These are phyloP conservation scores for Knoxdaviesia capensis DNA, from an alignment of 2,329 filamentous ascomycete species.

Conservation along the genomic window DNA sequence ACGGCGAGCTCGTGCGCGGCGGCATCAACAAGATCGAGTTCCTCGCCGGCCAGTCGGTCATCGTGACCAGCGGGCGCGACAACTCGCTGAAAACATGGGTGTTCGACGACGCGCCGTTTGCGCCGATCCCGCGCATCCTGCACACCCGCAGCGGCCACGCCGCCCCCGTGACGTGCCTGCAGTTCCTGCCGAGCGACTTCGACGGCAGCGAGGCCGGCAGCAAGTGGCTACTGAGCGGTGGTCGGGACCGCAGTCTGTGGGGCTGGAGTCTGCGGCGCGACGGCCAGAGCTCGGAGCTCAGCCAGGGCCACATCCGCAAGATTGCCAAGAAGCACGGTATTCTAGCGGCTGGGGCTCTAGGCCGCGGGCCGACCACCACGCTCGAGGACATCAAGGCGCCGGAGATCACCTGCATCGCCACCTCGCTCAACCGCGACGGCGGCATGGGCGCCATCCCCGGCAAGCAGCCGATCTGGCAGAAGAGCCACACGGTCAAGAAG, in stretches of 20 bases:
- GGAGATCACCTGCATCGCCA: constrained; percentile 79
- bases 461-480: constrained; percentile 61
- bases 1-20: constrained; percentile 37
- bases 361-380: constrained; percentile 39
- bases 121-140: constrained; percentile 63
- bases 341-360: constrained; percentile 32
- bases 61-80: constrained; percentile 78
- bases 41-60: constrained; percentile 67
- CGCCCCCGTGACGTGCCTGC: constrained; percentile 60
- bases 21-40: constrained; percentile 83
- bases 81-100: constrained; percentile 95
- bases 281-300: constrained; percentile 82
- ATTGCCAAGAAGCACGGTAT: constrained; percentile 80
- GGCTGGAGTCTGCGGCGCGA: constrained; percentile 89
- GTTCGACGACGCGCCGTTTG: constrained; percentile 82
- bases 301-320: constrained; percentile 72
- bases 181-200: constrained; percentile 73
- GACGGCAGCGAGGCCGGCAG: constrained; percentile 76
- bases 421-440: constrained; percentile 82
- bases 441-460: constrained; percentile 74
- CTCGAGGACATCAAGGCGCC: constrained; percentile 70
- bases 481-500: constrained; percentile 37
- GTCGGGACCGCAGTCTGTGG: constrained; percentile 81
- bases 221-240: constrained; percentile 87
- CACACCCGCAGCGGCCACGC: constrained; percentile 81